A percentile compares a stretch with the other conserved stretches of the same genome.
These are phyloP conservation scores for Aureobasidium melanogenum DNA, from an alignment of 2,329 filamentous ascomycete genomes.

Conservation along the genomic window DNA sequence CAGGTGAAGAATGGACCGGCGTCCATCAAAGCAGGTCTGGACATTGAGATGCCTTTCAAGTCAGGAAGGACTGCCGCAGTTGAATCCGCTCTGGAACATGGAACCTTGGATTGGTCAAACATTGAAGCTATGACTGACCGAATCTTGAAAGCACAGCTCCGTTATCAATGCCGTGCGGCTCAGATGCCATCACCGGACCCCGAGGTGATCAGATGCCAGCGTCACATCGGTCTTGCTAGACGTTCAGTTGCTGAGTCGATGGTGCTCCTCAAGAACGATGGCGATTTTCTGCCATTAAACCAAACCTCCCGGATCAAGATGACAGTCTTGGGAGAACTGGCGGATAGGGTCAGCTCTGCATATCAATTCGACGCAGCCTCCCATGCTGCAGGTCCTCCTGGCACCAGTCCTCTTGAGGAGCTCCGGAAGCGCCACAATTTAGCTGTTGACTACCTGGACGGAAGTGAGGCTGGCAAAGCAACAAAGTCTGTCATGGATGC, in stretches of 20 bases:
- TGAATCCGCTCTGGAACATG: background rate
- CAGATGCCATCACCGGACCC: background rate
- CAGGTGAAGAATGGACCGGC: slow-evolving; percentile 13
- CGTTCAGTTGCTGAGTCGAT: slow-evolving; percentile 14
- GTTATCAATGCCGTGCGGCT: background rate
- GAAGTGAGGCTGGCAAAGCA: background rate
- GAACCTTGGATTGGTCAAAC: background rate
- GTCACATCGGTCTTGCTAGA: slow-evolving; percentile 14
- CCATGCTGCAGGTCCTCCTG: slow-evolving; percentile 12
- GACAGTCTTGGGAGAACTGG: slow-evolving; percentile 14
- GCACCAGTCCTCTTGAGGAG: slow-evolving; percentile 13
- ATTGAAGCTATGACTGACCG: background rate
- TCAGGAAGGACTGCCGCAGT: slow-evolving; percentile 5
- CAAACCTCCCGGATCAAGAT: background rate
- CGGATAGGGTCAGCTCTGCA: slow-evolving; percentile 11
- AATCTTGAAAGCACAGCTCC: background rate
- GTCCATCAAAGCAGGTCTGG: slow-evolving; percentile 16
- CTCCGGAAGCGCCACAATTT: slow-evolving; percentile 13
- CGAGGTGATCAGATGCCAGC: slow-evolving; percentile 12
- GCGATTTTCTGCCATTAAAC: background rate
- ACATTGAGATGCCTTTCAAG: slow-evolving; percentile 16
- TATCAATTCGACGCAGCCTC: slow-evolving; percentile 14
- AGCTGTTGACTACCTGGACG: background rate
- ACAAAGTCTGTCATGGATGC: background rate
- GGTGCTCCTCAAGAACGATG: slow-evolving; percentile 17